Percentiles rank a stretch among this genome's conserved stretches.
Conservation (phyloP, 306 rosid species). For the Pyrus pyrifolia region DNA sequence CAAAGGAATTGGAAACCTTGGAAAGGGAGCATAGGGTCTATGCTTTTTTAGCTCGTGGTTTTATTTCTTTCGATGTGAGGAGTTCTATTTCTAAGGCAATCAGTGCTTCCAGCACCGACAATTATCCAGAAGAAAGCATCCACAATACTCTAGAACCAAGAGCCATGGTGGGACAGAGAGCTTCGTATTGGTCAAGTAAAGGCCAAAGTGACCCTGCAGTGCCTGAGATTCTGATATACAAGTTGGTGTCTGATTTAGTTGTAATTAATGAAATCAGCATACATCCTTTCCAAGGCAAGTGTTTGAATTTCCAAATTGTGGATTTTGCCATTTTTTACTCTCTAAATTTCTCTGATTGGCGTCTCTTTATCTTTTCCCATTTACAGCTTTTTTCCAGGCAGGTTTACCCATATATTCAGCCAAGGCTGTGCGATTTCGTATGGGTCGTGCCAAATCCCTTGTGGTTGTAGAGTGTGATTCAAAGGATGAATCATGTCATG, state of each 20-base stretch:
- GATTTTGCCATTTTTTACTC: not conserved
- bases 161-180: slow-evolving; percentile 19
- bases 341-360: slow-evolving; percentile 12
- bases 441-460: slow-evolving; percentile 53
- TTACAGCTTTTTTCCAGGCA: slow-evolving; percentile 58
- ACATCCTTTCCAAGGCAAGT: slow-evolving; percentile 75
- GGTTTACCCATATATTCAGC: slow-evolving; percentile 80
- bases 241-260: slow-evolving; percentile 57
- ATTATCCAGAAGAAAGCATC: slow-evolving; percentile 72
- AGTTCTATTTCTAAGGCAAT: slow-evolving; percentile 52
- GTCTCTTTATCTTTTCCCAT: not conserved
- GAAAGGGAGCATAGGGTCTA: slow-evolving; percentile 61
- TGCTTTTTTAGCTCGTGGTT: slow-evolving; percentile 38
- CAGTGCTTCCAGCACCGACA: slow-evolving; percentile 91
- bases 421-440: slow-evolving; percentile 56
- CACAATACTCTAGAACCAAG: slow-evolving; percentile 52
- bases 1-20: slow-evolving; percentile 43
- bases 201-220: slow-evolving; percentile 63
- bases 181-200: slow-evolving; percentile 80
- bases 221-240: slow-evolving; percentile 75
- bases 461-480: slow-evolving; percentile 8
- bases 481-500: not conserved
- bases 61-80: slow-evolving; percentile 16
- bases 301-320: slow-evolving; percentile 10
- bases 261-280: slow-evolving; percentile 55